Conservation (phyloP, 352 stramenopile genomes). For the Globisporangium uncinulatum region DNA sequence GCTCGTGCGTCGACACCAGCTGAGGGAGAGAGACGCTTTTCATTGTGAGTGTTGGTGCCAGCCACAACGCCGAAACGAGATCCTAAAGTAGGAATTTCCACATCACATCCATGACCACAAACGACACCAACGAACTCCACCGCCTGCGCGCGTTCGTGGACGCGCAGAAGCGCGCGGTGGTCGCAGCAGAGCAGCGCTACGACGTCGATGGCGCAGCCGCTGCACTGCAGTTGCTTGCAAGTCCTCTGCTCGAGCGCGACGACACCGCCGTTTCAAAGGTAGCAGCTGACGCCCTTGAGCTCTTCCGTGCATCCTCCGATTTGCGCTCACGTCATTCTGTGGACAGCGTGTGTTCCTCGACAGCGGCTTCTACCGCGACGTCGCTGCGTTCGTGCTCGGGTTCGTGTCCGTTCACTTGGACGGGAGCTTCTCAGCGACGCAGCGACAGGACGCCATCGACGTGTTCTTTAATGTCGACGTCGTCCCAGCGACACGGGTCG, state of each 20-base stretch:
- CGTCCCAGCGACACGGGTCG: constrained; percentile 28
- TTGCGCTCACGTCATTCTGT: not conserved
- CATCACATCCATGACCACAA: constrained; percentile 22
- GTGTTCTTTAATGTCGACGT: constrained; percentile 41
- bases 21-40: too few relatives aligned
- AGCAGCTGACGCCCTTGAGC: not conserved
- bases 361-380: constrained; percentile 43
- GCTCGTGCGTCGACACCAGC: too few relatives aligned
- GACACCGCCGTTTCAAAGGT: constrained; percentile 40
- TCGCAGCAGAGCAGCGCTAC: constrained; percentile 41
- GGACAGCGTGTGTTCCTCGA: constrained; percentile 44
- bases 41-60: too few relatives aligned
- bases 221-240: constrained; percentile 27
- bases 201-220: constrained; percentile 26
- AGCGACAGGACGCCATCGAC: constrained; percentile 43
- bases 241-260: constrained; percentile 20
- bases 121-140: not conserved
- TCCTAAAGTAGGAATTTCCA: too few relatives aligned
- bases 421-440: constrained; percentile 32
- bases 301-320: too few relatives aligned
- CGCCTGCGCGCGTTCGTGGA: constrained; percentile 43
- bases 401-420: constrained; percentile 55
- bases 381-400: constrained; percentile 39
- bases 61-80: too few relatives aligned
- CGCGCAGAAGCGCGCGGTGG: constrained; percentile 34